Conservation (phyloP, 2,329 filamentous ascomycete genomes). For the Coniochaeta hoffmannii region DNA sequence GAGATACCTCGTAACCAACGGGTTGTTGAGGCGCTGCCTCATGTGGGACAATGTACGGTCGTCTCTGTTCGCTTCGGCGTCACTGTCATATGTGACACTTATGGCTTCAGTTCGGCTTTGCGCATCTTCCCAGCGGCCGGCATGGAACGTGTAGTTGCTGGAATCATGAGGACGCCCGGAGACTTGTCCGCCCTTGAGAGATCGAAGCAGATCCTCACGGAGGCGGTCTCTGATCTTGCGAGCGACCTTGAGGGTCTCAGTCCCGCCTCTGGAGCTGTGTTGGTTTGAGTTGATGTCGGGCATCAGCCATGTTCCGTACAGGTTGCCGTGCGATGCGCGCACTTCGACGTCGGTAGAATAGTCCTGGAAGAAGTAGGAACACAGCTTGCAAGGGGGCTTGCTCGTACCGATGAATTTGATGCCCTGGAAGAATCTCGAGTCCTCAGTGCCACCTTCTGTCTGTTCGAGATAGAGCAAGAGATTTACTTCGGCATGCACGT, state of each 20-base stretch:
- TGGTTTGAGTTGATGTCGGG: slow-evolving; percentile 20
- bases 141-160: neutral
- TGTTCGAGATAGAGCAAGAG: slow-evolving; percentile 19
- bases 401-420: slow-evolving; percentile 29
- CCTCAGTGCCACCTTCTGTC: neutral
- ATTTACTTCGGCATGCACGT: slow-evolving; percentile 26
- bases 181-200: neutral
- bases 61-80: too few relatives aligned
- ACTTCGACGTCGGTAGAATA: slow-evolving; percentile 17
- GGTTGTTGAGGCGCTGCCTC: too few relatives aligned
- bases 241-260: slow-evolving; percentile 34
- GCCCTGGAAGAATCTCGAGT: slow-evolving; percentile 18
- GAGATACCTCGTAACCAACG: too few relatives aligned
- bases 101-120: neutral
- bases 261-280: neutral
- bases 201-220: neutral
- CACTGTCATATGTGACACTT: neutral
- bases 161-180: neutral
- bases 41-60: too few relatives aligned
- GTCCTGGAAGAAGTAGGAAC: slow-evolving; percentile 24
- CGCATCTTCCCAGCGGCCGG: neutral
- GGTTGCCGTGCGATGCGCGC: slow-evolving; percentile 22
- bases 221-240: neutral
- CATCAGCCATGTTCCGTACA: slow-evolving; percentile 26
- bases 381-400: slow-evolving; percentile 30